phyloP scores from a whole-genome alignment of 2,329 filamentous ascomycete genomes.

The Shiraia sp. region DNA sequence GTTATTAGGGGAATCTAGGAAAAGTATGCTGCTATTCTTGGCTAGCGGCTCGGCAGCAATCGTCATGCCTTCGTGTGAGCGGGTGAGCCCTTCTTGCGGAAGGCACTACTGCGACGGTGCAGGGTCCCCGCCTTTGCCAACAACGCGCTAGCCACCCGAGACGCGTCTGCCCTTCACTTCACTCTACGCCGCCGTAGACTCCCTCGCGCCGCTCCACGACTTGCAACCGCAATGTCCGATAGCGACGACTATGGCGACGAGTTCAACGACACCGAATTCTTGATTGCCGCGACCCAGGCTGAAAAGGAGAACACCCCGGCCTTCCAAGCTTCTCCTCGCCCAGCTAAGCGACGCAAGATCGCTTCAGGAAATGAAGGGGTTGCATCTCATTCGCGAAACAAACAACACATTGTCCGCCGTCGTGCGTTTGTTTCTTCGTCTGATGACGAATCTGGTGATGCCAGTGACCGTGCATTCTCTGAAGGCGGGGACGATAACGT shows the following conservation, averaged over 20 bases:
- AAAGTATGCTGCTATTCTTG: conserved; percentile 11
- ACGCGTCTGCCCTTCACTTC: conserved; percentile 26
- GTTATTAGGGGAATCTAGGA: conserved; percentile 2
- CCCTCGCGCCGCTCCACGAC: conserved; percentile 9
- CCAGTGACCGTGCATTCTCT: conserved; percentile 14
- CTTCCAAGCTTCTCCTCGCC: conserved; percentile 41
- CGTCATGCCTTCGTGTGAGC: conserved; percentile 9
- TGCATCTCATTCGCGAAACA: conserved; percentile 25
- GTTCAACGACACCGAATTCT: conserved; percentile 68
- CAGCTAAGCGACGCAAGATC: conserved; percentile 43
- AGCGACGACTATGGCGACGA: conserved; percentile 66
- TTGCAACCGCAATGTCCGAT: conserved; percentile 25
- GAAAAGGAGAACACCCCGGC: conserved; percentile 36
- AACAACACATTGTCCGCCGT: conserved; percentile 17
- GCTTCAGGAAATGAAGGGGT: conserved; percentile 27
- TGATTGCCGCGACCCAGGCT: conserved; percentile 62
- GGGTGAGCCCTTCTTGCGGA: conserved; percentile 21
- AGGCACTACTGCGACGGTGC: conserved; percentile 10
- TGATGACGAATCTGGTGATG: conserved; percentile 21
- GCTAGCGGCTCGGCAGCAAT: conserved; percentile 1
- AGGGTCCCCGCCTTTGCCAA: conserved; percentile 20
- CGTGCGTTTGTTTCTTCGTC: conserved; percentile 31
- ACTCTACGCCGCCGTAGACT: conserved; percentile 17
- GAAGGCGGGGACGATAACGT: conserved; percentile 6
- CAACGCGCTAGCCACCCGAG: conserved; percentile 25